A percentile compares a stretch with the other conserved stretches of the same genome.
Evolutionary conservation across 2,329 filamentous ascomycete genomes (phyloP).

Genomic region (Xylaria arbuscula): DNA sequence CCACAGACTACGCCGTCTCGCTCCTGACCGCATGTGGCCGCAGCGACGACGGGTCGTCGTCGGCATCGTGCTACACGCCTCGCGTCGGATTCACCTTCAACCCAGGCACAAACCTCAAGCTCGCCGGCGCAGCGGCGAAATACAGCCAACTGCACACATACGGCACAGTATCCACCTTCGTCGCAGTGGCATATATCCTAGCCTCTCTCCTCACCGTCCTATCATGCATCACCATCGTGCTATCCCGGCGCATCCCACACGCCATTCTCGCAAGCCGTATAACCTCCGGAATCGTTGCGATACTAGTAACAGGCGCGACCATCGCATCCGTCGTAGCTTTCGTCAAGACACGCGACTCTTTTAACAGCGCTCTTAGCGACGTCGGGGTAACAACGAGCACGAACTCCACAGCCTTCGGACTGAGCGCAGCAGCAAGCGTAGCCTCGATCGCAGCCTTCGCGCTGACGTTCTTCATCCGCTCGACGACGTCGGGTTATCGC

Average conservation of each 20-base stretch:
- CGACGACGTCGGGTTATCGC: slow-evolving; percentile 1
- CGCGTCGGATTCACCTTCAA: slow-evolving; percentile 49
- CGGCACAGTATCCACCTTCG: slow-evolving; percentile 44
- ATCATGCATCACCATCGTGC: slow-evolving; percentile 41
- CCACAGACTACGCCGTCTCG: slow-evolving; percentile 48
- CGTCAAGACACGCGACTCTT: slow-evolving; percentile 40
- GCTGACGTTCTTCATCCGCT: slow-evolving; percentile 15
- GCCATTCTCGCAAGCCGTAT: slow-evolving; percentile 37
- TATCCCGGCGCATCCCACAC: slow-evolving; percentile 38
- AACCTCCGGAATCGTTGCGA: slow-evolving; percentile 40
- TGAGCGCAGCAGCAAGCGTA: slow-evolving; percentile 46
- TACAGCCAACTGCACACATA: slow-evolving; percentile 46
- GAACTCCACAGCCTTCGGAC: slow-evolving; percentile 42
- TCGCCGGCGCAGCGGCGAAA: slow-evolving; percentile 44
- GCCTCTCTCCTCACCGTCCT: slow-evolving; percentile 42
- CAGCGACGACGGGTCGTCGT: slow-evolving; percentile 34
- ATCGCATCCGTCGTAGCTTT: slow-evolving; percentile 46
- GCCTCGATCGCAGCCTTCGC: slow-evolving; percentile 41
- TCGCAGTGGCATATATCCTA: slow-evolving; percentile 48
- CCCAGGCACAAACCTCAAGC: slow-evolving; percentile 48
- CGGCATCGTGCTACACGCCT: slow-evolving; percentile 46
- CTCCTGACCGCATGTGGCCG: slow-evolving; percentile 51
- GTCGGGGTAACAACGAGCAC: slow-evolving; percentile 44
- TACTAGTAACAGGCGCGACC: slow-evolving; percentile 46
- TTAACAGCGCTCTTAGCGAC: slow-evolving; percentile 45